Evolutionary conservation across 2,329 filamentous ascomycete species (phyloP), one percentile per base, ranked within the genome.

Genomic region (Rhinocladiella mackenziei): DNA sequence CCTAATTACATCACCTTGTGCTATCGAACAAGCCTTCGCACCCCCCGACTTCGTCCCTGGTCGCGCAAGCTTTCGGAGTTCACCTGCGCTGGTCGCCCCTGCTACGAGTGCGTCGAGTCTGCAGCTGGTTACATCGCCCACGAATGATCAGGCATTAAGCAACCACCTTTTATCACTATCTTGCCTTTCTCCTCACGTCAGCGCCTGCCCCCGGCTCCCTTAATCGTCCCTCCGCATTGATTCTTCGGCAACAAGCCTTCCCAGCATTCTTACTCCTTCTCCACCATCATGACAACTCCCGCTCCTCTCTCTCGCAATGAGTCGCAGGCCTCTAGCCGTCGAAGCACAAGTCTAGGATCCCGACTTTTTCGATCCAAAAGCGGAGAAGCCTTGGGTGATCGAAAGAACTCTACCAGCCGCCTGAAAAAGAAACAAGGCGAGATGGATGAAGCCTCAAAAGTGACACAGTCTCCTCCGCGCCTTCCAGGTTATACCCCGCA

Each of bases 301-400:
- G 25, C 45, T 41, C 30, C 46, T 15, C 30, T 55, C 31, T n/a
- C 38, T 25, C 52, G 52, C 40, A 53, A 53, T 39, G 52, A 55
- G 43, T 55, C 52, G 17, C 50, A 50, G 25, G 28, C 45, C 23
- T 53, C 50, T 11, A 46, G 43, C 18, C 48, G 46, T 15, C 44
- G 52, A 41, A 55, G 52, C 29, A 41, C 52, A 13, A 55, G 52
- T 40, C 49, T 55, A 36, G 50, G 52, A 35, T 55, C 52, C 32
- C 48, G 52, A n/a, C 36, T 55, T 23, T 55, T 55, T 43, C 49
- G 52, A 31, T 51, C 52, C 39, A 55, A 55, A 38, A 55, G 52
- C 25, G 52, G 52, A 25, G 52, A 55, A 42, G 52, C 47, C 6
- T 33, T 57, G 26, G 46, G 53, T 40, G 51, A 55, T n/a, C 47